Conservation (phyloP, 306 rosid species). For the Neltuma alba region DNA sequence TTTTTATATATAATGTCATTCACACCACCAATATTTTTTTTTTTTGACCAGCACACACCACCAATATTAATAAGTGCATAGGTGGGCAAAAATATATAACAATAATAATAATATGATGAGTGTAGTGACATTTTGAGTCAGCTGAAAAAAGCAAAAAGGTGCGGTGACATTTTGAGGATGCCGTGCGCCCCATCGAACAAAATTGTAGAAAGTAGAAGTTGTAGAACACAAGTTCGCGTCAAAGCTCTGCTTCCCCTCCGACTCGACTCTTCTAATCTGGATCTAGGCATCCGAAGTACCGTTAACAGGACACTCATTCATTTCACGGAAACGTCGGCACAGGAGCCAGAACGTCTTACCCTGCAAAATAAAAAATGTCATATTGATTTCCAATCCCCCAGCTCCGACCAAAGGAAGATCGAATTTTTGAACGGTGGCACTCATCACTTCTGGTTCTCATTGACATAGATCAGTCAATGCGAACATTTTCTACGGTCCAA, state of each 20-base stretch:
- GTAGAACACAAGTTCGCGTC: conserved; percentile 8
- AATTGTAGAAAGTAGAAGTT: no score
- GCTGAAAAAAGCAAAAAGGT: no score
- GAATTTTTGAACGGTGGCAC: conserved; percentile 32
- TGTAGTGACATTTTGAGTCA: no score
- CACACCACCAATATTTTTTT: no score
- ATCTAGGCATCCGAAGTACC: not conserved
- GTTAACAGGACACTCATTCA: not conserved
- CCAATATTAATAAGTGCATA: no score
- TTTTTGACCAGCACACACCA: no score
- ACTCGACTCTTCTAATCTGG: not conserved
- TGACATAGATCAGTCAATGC: conserved; percentile 29
- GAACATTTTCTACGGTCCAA: conserved; percentile 34
- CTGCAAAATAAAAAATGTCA: conserved; percentile 34
- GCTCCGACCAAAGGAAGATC: not conserved
- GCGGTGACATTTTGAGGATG: no score
- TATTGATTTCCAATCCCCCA: conserved; percentile 20
- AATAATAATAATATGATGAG: no score
- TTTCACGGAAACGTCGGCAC: conserved; percentile 31
- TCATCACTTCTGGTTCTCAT: not conserved
- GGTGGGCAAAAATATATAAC: no score
- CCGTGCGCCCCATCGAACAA: no score
- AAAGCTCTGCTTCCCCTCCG: not conserved
- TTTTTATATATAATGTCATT: no score
- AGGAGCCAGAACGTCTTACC: conserved; percentile 35